Conservation (phyloP, 2,329 filamentous ascomycete species). For the Penicillium sp. region DNA sequence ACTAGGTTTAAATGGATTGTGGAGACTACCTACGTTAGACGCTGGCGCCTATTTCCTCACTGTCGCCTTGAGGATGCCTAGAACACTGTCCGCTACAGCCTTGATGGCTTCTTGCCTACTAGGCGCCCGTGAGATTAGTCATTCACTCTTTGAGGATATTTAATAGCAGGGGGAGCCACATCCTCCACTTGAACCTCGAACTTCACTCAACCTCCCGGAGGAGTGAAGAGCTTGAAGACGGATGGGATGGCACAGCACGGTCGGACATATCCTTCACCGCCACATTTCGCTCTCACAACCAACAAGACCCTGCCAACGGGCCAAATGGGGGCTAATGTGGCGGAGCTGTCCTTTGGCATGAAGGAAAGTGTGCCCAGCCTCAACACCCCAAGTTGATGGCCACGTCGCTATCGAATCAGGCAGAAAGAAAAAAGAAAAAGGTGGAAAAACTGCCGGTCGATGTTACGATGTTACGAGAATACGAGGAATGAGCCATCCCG, state of each 20-base stretch:
- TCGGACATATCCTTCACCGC: neutral
- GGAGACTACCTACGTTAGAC: neutral
- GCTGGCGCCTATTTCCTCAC: slow-evolving; percentile 2
- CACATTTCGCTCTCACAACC: neutral
- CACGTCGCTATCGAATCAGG: neutral
- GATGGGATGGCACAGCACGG: neutral
- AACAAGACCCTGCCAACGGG: neutral
- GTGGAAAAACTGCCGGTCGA: neutral
- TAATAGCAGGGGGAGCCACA: neutral
- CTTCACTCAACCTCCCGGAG: neutral
- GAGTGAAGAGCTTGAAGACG: too few relatives aligned
- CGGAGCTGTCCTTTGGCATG: slow-evolving; percentile 1
- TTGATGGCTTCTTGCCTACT: neutral
- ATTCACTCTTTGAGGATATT: neutral
- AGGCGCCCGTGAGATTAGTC: neutral
- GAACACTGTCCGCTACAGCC: neutral
- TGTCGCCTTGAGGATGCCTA: slow-evolving; percentile 4
- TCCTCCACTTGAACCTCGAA: neutral
- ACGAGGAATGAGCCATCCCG: slow-evolving; percentile 10
- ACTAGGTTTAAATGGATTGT: too few relatives aligned
- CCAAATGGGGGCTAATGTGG: neutral
- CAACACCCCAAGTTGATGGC: neutral
- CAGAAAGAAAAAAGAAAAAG: neutral
- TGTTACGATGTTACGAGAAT: slow-evolving; percentile 4
- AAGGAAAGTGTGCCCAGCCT: neutral